Base-by-base conservation (phyloP, 768 basidiomycete species). In the Termitomyces sp. region DNA sequence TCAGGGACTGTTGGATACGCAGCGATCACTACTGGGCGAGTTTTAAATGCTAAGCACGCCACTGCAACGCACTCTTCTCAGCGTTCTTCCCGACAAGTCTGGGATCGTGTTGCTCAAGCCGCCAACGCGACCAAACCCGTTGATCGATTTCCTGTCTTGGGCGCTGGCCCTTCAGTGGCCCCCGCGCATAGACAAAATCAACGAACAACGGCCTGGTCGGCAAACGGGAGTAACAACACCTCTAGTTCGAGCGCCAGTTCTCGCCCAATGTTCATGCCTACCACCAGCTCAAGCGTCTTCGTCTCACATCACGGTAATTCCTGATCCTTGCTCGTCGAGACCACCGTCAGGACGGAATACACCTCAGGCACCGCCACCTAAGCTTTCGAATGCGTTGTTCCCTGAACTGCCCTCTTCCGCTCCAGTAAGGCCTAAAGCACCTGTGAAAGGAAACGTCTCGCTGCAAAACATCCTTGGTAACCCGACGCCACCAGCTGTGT, bases 101-200 rank as follows among this genome's bases (percentile, higher is more conserved):
- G 83, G 86, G 92, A 94, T 61, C 85, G 94, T 16, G 93, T 96
- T 26, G 94, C 92, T 7, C 83, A 82, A 59, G 94, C 92, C 0
- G 94, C 93, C 9, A 70, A 75, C 24, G 63, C 65, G 16, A 56
- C 62, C 18, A 55, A 62, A 60, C 66, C 71, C 54, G 61, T 65
- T 10, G 70, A 71, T 40, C 70, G 70, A 22, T 78, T 76, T 64
- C 76, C 75, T 18, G 59, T 72, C 12, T 70, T 78, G 22, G 53
- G 50, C 32, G 36, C 63, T 4, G 57, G 64, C 0, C 57, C 63
- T 6, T 48, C 66, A 35, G 30, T 53, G 32, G 36, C 57, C 58
- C 72, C 78, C 9, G 61, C 69, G 0, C 77, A 75, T 65, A 77
- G 78, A 9, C 75, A 79, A 60, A 70, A 73, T 1, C 78, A 76